Base-by-base conservation (phyloP, 257 asterid species). In the Nicotiana knightiana region DNA sequence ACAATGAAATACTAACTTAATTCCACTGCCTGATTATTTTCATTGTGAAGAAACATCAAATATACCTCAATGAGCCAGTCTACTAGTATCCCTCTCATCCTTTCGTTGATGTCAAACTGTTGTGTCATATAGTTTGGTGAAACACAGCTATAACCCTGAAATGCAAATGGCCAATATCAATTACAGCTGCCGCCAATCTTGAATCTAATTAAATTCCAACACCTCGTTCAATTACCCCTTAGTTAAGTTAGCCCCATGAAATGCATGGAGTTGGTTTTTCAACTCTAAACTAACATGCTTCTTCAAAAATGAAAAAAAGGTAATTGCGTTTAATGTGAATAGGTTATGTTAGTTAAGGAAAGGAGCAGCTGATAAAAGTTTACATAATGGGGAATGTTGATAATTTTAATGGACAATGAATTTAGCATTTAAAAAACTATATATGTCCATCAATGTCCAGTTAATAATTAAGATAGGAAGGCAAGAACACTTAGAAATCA, bases 31-130 rank as follows among this genome's bases (percentile, higher is more conserved):
- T 62, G 67, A 10, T 62, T 9, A 62, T 43, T 70, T 43, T 26
- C 21, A 39, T 24, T 24, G 67, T 21, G 35, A 63, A 26, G 68
- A 63, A 71, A 1, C 48, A 43, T 71, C 13, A 9, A 24, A 12
- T 37, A 37, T 81, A 92, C 97, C 97, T 94, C 97, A 55, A 93
- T 86, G 55, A 94, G 95, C 98, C 99, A 96, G 86, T 96, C 98
- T 81, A 96, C 87, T 67, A 96, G 93, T 83, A 93, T 91, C 55
- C 97, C 89, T 82, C 99, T 89, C 97, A 93, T 96, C 81, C 86
- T 86, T 65, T 89, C 97, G 77, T 90, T 94, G 83, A 96, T 90
- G 88, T 96, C 99, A 33, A 85, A 81, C 46, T 94, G 99, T 3
- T 92, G 90, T 17, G 73, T 81, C 94, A 96, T 94, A 81, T 96